phyloP scores from a whole-genome alignment of 352 stramenopile species.

The Phytophthora colocasiae region DNA sequence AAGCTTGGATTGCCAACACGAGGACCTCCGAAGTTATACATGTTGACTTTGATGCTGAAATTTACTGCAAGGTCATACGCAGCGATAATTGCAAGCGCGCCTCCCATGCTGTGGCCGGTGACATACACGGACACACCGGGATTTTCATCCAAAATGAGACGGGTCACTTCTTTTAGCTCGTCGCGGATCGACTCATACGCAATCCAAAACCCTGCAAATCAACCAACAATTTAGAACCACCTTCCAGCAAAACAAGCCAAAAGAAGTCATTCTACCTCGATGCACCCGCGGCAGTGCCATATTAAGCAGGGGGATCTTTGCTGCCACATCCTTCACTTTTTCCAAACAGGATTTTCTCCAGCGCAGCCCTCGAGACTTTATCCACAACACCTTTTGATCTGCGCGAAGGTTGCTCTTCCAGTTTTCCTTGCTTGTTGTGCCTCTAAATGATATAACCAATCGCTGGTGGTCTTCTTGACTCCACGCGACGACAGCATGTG shows the following conservation, averaged over 20 bases:
- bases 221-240: constrained; percentile 13
- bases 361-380: constrained; percentile 69
- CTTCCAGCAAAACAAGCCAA: not conserved
- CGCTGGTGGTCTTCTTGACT: constrained; percentile 62
- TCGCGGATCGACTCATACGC: constrained; percentile 84
- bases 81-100: constrained; percentile 88
- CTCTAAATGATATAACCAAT: constrained; percentile 87
- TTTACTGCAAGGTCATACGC: constrained; percentile 88
- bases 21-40: constrained; percentile 92
- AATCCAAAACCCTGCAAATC: constrained; percentile 76
- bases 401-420: constrained; percentile 91
- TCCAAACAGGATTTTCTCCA: constrained; percentile 69
- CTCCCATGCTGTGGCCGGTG: constrained; percentile 93
- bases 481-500: constrained; percentile 71
- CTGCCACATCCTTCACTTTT: constrained; percentile 62
- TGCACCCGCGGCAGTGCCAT: constrained; percentile 87
- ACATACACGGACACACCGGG: constrained; percentile 91
- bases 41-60: constrained; percentile 86
- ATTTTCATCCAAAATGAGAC: constrained; percentile 83
- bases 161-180: constrained; percentile 80
- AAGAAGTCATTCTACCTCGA: constrained; percentile 52
- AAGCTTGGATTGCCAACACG: constrained; percentile 89
- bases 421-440: constrained; percentile 87
- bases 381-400: constrained; percentile 81
- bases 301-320: constrained; percentile 85